Evolutionary conservation across 1,284 basidiomycete species (phyloP), one percentile per base, ranked within the genome.

Genomic region (Malassezia dermatis): DNA sequence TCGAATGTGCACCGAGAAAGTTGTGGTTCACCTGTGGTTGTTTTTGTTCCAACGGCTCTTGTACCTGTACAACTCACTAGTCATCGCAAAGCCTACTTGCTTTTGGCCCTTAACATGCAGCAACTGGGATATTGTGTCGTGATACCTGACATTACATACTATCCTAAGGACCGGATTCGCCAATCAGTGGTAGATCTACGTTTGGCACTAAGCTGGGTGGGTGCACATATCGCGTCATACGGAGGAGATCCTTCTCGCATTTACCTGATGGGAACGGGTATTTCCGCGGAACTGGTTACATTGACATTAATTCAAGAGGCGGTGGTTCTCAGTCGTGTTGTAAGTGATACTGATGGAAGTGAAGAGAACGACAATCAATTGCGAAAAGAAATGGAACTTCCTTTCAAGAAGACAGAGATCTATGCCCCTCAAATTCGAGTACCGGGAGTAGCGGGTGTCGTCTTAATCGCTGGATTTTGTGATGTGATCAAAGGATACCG

Each of bases 401-500:
- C 21, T 7, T 48, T 74, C 8, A 61, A 62, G 6, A 53, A 61
- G 11, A 67, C 77, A 48, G 65, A 74, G 41, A 66, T 77, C 35
- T 77, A 76, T 61, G 72, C 67, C 3, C 66, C 67, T 1, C 68
- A 77, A 23, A 59, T 76, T 10, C 65, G 66, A 10, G 58, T 76
- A 1, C 76, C 76, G 0, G 60, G 60, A 0, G 46, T 77, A 21
- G 66, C 66, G 0, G 76, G 77, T 19, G 60, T 77, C 1, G 74
- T 77, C 32, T 63, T 77, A 40, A 59, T 77, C 8, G 65, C 73
- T 1, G 75, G 76, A 7, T 60, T 77, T n/a, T 65, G 67, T 35
- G 76, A 78, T 58, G 71, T 77, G 11, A 73, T 77, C 60, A 76
- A 76, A 50, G 75, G 75, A 23, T 75, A 69, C 46, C 52, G 65